These are phyloP conservation scores for Lophiotrema nucula DNA, from an alignment of 495 filamentous ascomycete species.

Conservation along the genomic window DNA sequence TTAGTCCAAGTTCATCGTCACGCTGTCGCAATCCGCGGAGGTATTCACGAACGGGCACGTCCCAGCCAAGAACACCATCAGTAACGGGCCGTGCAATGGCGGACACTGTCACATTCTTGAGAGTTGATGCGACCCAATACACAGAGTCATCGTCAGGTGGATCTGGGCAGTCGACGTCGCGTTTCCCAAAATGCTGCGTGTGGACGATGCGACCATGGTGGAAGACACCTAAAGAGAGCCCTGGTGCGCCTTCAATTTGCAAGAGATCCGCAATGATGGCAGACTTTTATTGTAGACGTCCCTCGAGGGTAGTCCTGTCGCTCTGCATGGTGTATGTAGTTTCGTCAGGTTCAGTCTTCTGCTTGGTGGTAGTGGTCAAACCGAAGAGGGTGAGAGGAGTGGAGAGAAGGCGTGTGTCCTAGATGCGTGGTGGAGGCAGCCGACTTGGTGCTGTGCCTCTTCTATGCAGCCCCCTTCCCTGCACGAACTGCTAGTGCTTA, in stretches of 20 bases:
- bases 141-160: slow-evolving; percentile 12
- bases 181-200: slow-evolving; percentile 7
- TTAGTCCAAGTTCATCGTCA: slow-evolving; percentile 4
- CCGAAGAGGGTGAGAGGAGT: too few species aligned
- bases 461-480: too few species aligned
- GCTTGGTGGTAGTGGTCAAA: too few species aligned
- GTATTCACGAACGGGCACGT: slow-evolving; percentile 5
- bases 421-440: too few species aligned
- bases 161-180: neutral
- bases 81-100: slow-evolving; percentile 1
- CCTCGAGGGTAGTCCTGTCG: too few species aligned
- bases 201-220: neutral
- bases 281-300: neutral
- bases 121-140: slow-evolving; percentile 2
- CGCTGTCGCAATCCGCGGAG: neutral
- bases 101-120: slow-evolving; percentile 5
- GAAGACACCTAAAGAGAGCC: slow-evolving; percentile 13
- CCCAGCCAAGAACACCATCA: slow-evolving; percentile 13
- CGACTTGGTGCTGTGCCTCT: too few species aligned
- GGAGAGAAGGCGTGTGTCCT: too few species aligned
- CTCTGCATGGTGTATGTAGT: too few species aligned
- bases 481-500: too few species aligned
- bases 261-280: neutral
- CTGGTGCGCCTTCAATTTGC: slow-evolving; percentile 1
- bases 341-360: too few species aligned